Percentiles rank a stretch among this genome's conserved stretches.
phyloP scores from a whole-genome alignment of 441 rosid genomes.

The Dalechampia spathulata region DNA sequence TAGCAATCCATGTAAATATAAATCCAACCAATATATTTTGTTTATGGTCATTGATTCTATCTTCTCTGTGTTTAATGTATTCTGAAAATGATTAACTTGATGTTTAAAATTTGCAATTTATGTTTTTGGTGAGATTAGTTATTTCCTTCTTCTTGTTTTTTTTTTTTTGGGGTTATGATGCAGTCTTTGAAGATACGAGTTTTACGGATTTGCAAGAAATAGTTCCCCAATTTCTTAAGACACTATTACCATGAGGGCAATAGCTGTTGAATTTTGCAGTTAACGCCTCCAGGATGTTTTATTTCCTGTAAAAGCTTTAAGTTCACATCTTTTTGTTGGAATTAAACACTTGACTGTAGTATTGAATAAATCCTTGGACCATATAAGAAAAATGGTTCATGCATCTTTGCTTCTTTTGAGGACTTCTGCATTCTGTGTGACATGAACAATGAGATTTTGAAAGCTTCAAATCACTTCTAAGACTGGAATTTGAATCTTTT shows the following conservation, averaged over 20 bases:
- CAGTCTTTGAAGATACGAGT: background rate
- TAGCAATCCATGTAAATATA: too few species aligned
- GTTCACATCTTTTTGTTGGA: background rate
- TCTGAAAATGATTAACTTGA: too few species aligned
- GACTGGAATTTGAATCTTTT: background rate
- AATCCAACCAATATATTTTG: too few species aligned
- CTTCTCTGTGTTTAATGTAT: too few species aligned
- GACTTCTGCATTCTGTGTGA: too few species aligned
- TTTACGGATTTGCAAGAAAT: background rate
- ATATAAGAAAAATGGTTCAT: background rate
- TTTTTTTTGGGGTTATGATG: too few species aligned
- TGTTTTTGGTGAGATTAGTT: too few species aligned
- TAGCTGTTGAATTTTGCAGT: background rate
- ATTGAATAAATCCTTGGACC: background rate
- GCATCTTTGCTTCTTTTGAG: background rate
- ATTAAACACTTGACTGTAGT: background rate
- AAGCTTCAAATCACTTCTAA: constrained; percentile 1
- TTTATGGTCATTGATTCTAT: too few species aligned
- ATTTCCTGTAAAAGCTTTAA: background rate
- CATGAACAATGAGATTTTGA: too few species aligned
- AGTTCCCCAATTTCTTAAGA: background rate
- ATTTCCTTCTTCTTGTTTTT: background rate
- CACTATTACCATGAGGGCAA: background rate
- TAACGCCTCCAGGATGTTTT: background rate
- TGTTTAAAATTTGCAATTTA: too few species aligned